Percentiles rank a stretch among this genome's conserved stretches.
These are phyloP conservation scores for Neurospora sublineolata DNA, from an alignment of 495 filamentous ascomycete genomes.

Conservation along the genomic window DNA sequence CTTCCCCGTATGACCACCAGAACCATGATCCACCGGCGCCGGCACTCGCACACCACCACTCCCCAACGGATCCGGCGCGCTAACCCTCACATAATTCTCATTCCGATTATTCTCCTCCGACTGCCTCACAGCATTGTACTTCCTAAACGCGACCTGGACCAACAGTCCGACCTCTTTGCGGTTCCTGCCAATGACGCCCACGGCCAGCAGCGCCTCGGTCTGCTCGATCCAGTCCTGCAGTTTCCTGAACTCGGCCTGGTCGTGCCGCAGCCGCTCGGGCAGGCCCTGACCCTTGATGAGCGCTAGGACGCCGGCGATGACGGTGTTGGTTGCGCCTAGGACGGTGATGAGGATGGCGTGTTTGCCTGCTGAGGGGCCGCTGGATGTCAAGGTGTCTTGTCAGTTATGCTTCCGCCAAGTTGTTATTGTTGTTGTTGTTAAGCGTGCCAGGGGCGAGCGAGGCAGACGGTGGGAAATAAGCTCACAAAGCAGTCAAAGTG, in stretches of 20 bases:
- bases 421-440: no score
- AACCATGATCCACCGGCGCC: not conserved
- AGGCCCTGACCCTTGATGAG: conserved; percentile 34
- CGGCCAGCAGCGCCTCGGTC: conserved; percentile 21
- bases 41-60: not conserved
- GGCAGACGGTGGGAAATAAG: not conserved
- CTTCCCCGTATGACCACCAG: not conserved
- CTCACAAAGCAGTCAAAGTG: conserved; percentile 30
- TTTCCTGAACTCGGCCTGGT: conserved; percentile 29
- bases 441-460: no score
- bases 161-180: conserved; percentile 32
- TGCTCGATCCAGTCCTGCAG: conserved; percentile 32
- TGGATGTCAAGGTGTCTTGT: not conserved
- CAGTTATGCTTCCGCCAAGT: not conserved
- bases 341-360: conserved; percentile 30
- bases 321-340: conserved; percentile 37
- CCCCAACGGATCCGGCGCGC: not conserved
- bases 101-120: conserved; percentile 33
- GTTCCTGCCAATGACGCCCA: conserved; percentile 33
- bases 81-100: conserved; percentile 24
- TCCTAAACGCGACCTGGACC: conserved; percentile 33
- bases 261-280: conserved; percentile 29
- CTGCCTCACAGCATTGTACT: conserved; percentile 33
- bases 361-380: conserved; percentile 27
- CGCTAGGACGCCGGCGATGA: conserved; percentile 38